Evolutionary conservation across 2,329 filamentous ascomycete genomes (phyloP).

Genomic region (Fusarium nodosum): DNA sequence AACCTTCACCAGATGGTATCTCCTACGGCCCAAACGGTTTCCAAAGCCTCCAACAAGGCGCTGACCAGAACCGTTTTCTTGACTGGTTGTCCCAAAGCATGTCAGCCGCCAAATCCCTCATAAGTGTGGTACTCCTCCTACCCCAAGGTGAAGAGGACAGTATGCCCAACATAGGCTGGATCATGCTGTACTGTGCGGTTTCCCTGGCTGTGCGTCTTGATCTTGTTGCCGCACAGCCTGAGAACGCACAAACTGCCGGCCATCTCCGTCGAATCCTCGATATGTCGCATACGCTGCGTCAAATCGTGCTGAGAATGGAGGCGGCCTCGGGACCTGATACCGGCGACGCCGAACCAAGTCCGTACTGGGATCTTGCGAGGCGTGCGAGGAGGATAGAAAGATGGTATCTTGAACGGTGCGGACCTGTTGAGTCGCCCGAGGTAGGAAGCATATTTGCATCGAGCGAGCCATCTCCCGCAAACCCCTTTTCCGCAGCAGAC

Average conservation of each 20-base stretch:
- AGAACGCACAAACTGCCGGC: constrained; percentile 44
- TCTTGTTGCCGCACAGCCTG: constrained; percentile 48
- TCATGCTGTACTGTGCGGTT: constrained; percentile 52
- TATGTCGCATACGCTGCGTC: constrained; percentile 49
- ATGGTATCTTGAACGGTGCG: constrained; percentile 42
- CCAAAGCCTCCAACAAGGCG: constrained; percentile 35
- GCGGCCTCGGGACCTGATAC: constrained; percentile 32
- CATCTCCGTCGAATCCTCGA: constrained; percentile 52
- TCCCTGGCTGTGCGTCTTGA: constrained; percentile 52
- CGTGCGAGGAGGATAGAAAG: constrained; percentile 42
- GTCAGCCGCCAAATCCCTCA: constrained; percentile 50
- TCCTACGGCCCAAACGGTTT: constrained; percentile 48
- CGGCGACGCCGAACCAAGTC: constrained; percentile 35
- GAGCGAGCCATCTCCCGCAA: constrained; percentile 28
- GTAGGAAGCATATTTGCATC: constrained; percentile 36
- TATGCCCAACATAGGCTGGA: constrained; percentile 52
- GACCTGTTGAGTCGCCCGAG: constrained; percentile 35
- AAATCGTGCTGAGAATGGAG: constrained; percentile 50
- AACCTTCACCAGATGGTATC: constrained; percentile 47
- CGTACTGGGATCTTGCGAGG: constrained; percentile 46
- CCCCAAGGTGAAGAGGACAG: constrained; percentile 48
- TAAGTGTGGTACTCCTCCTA: constrained; percentile 48
- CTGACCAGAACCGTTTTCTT: constrained; percentile 39
- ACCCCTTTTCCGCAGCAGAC: constrained; percentile 11
- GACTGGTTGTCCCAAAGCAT: constrained; percentile 52